Evolutionary conservation across 1,284 basidiomycete species (phyloP).

Genomic region (Microbotryomycetes sp.): DNA sequence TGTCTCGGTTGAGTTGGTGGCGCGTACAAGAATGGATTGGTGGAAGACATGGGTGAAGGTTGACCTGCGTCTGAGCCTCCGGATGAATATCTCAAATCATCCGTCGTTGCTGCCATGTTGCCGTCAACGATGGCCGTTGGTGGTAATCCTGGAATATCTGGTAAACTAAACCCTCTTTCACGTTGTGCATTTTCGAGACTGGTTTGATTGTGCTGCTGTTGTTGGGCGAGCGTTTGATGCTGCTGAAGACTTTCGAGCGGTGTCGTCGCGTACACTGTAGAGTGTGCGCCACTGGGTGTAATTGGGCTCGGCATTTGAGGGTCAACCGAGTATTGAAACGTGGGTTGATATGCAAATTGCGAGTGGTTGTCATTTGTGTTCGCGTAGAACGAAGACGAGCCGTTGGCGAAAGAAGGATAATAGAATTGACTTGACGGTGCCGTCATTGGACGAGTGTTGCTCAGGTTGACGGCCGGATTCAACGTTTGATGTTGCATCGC

Average conservation of each 20-base stretch:
- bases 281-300: neutral
- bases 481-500: constrained; percentile 8
- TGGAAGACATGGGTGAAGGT: neutral
- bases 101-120: neutral
- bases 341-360: neutral
- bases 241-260: too few relatives aligned
- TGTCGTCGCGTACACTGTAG: too few relatives aligned
- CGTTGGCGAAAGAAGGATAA: neutral
- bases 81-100: neutral
- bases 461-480: constrained; percentile 25
- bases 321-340: constrained; percentile 22
- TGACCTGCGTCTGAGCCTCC: neutral
- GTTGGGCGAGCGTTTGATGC: neutral
- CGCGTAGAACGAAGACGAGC: constrained; percentile 21
- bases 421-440: constrained; percentile 21
- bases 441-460: constrained; percentile 34
- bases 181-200: neutral
- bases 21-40: neutral
- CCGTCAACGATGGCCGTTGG: neutral
- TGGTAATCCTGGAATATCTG: neutral
- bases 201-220: neutral
- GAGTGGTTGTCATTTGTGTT: neutral
- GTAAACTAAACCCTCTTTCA: neutral
- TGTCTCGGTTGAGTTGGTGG: neutral
- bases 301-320: neutral